Evolutionary conservation across 176 grass and related monocot species (phyloP).

Genomic region (Triticum turgidum): DNA sequence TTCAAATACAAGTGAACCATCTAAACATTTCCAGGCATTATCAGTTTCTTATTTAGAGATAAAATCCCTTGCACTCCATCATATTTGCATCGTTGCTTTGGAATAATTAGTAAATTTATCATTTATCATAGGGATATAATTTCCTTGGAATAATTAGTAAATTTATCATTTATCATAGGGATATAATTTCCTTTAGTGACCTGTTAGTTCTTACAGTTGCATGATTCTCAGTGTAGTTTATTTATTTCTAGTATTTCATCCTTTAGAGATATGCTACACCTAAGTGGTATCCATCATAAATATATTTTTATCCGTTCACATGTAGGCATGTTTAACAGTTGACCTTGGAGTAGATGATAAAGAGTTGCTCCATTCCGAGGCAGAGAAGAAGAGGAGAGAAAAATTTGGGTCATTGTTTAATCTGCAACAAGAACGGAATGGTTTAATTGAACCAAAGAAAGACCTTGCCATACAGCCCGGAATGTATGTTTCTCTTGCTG

Average conservation of each 20-base stretch:
- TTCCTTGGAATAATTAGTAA: neutral
- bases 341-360: constrained; percentile 52
- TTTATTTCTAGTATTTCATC: neutral
- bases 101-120: neutral
- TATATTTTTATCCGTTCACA: constrained; percentile 9
- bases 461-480: constrained; percentile 78
- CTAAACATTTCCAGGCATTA: neutral
- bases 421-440: constrained; percentile 77
- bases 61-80: neutral
- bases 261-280: neutral
- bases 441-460: constrained; percentile 80
- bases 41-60: constrained; percentile 11
- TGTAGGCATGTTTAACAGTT: constrained; percentile 39
- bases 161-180: neutral
- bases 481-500: constrained; percentile 66
- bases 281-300: neutral
- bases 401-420: constrained; percentile 53
- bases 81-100: neutral
- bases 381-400: constrained; percentile 60
- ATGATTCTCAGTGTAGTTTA: neutral
- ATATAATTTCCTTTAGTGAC: neutral
- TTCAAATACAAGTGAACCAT: neutral
- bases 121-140: neutral
- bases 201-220: neutral
- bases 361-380: constrained; percentile 57